Percentiles rank a stretch among this genome's conserved stretches.
Evolutionary conservation across 1,284 basidiomycete species (phyloP).

Genomic region (Sparassis latifolia): DNA sequence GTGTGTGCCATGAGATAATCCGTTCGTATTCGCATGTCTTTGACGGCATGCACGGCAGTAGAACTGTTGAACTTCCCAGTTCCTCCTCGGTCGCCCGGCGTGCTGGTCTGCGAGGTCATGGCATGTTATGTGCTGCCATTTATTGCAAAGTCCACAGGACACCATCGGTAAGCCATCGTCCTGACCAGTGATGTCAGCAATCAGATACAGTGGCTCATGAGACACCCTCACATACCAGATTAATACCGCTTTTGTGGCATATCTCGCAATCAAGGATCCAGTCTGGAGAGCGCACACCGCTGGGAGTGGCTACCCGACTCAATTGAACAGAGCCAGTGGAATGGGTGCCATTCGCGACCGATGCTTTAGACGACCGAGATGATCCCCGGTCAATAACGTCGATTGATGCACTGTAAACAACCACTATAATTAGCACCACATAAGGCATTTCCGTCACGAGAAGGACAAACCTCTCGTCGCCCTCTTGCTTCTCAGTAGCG

Average conservation of each 20-base stretch:
- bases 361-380: slow-evolving; percentile 17
- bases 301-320: slow-evolving; percentile 27
- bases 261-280: slow-evolving; percentile 87
- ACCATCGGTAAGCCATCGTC: slow-evolving; percentile 73
- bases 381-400: slow-evolving; percentile 11
- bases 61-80: slow-evolving; percentile 69
- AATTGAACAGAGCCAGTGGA: slow-evolving; percentile 16
- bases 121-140: slow-evolving; percentile 82
- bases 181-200: slow-evolving; percentile 29
- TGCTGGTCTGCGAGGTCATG: slow-evolving; percentile 59
- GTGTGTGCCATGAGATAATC: slow-evolving; percentile 6
- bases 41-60: slow-evolving; percentile 43
- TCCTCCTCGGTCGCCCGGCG: slow-evolving; percentile 51
- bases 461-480: slow-evolving; percentile 19
- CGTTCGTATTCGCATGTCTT: slow-evolving; percentile 6
- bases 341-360: slow-evolving; percentile 15
- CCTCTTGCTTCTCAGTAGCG: slow-evolving; percentile 21
- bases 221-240: slow-evolving; percentile 43
- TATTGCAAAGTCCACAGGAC: slow-evolving; percentile 71
- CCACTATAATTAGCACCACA: not conserved
- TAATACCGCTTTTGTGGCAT: slow-evolving; percentile 63
- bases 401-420: slow-evolving; percentile 8
- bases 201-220: not conserved
- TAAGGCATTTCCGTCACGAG: not conserved
- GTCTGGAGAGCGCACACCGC: slow-evolving; percentile 43